Conservation (phyloP, 2,329 filamentous ascomycete species). For the Hymenoscyphus occultus region DNA sequence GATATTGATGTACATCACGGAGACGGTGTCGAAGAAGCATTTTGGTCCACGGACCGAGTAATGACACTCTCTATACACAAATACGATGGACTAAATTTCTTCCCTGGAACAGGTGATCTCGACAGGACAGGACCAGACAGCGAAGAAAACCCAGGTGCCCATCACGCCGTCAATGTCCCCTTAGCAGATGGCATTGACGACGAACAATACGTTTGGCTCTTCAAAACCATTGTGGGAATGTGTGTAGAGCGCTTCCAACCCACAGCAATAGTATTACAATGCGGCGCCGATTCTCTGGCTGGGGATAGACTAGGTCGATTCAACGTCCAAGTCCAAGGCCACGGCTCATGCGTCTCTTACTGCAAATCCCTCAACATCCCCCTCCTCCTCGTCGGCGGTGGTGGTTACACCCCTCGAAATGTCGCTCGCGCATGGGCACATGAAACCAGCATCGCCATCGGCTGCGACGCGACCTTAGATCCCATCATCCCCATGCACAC, state of each 20-base stretch:
- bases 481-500: conserved; percentile 75
- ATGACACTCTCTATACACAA: conserved; percentile 97
- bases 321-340: conserved; percentile 93
- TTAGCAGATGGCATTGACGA: conserved; percentile 90
- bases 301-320: conserved; percentile 93
- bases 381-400: conserved; percentile 86
- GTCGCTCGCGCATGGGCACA: conserved; percentile 96
- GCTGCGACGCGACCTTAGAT: conserved; percentile 65
- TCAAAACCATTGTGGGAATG: conserved; percentile 74
- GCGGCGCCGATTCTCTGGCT: conserved; percentile 89
- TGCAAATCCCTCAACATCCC: conserved; percentile 80
- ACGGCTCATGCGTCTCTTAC: conserved; percentile 86
- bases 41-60: conserved; percentile 84
- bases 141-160: conserved; percentile 80
- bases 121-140: conserved; percentile 81
- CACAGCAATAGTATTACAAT: conserved; percentile 88
- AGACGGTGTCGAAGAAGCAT: conserved; percentile 87
- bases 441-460: conserved; percentile 88
- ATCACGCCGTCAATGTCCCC: conserved; percentile 87
- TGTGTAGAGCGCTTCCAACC: conserved; percentile 84
- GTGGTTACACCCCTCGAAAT: conserved; percentile 94
- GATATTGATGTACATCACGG: conserved; percentile 93
- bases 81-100: conserved; percentile 80
- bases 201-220: conserved; percentile 81
- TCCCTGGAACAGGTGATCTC: conserved; percentile 85